These are phyloP conservation scores for Aspergillus nidulans DNA, from an alignment of 495 filamentous ascomycete species.

Conservation along the genomic window DNA sequence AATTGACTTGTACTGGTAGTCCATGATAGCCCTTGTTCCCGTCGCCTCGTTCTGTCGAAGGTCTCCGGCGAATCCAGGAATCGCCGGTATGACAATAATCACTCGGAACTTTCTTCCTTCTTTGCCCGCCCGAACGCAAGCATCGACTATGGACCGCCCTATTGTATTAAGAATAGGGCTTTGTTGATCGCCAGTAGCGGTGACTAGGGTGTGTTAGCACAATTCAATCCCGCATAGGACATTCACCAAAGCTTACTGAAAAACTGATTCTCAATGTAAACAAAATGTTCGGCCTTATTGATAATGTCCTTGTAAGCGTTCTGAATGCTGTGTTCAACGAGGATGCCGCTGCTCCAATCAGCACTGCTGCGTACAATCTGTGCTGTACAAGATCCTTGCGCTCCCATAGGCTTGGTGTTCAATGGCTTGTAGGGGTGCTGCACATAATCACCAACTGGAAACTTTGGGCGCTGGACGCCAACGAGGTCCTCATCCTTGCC, in stretches of 20 bases:
- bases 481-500: conserved; percentile 77
- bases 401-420: conserved; percentile 44
- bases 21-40: conserved; percentile 93
- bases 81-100: conserved; percentile 82
- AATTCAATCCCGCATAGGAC: background rate
- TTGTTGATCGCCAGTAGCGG: conserved; percentile 85
- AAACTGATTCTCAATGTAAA: conserved; percentile 98
- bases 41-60: conserved; percentile 73
- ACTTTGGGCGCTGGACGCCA: conserved; percentile 78
- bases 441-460: conserved; percentile 80
- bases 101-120: conserved; percentile 87
- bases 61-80: conserved; percentile 93
- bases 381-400: conserved; percentile 69
- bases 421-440: conserved; percentile 72
- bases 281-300: conserved; percentile 76
- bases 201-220: conserved; percentile 48
- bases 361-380: conserved; percentile 82
- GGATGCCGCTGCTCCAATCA: conserved; percentile 94
- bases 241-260: conserved; percentile 53
- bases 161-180: conserved; percentile 81
- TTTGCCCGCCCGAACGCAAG: conserved; percentile 73
- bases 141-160: conserved; percentile 84
- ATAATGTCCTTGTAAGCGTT: conserved; percentile 89
- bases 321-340: conserved; percentile 85
- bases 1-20: conserved; percentile 97